Evolutionary conservation across 2,329 filamentous ascomycete genomes (phyloP).

Genomic region (Raffaelea albimanens): DNA sequence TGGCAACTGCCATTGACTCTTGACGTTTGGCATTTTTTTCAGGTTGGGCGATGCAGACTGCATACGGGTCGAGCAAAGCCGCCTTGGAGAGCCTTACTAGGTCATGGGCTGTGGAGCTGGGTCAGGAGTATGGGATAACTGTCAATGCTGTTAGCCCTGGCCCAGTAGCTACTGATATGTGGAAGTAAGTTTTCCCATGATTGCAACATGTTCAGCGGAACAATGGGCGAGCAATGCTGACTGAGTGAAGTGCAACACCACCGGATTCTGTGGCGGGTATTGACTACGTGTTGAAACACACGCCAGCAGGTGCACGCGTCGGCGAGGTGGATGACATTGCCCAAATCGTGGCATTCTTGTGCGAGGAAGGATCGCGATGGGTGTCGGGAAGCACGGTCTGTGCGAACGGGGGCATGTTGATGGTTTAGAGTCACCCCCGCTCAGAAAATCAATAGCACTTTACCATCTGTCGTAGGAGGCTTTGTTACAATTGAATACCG

Average conservation of each 20-base stretch:
- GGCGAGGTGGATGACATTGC: not conserved
- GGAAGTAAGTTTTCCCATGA: constrained; percentile 1
- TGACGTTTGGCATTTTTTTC: no score
- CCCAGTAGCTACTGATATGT: constrained; percentile 48
- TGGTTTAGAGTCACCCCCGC: no score
- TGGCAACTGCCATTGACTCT: not conserved
- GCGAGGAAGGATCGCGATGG: not conserved
- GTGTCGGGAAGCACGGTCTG: not conserved
- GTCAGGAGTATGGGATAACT: constrained; percentile 39
- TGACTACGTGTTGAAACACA: not conserved
- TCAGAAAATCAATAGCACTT: no score
- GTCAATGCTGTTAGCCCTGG: constrained; percentile 53
- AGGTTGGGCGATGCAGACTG: not conserved
- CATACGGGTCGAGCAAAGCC: constrained; percentile 19
- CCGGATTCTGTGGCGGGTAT: not conserved
- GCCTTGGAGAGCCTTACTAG: constrained; percentile 51
- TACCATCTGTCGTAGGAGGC: no score
- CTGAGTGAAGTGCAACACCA: not conserved
- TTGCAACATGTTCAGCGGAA: no score
- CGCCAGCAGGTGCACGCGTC: not conserved
- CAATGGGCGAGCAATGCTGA: no score
- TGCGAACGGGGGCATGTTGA: not conserved
- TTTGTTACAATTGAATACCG: no score
- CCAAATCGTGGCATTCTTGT: not conserved
- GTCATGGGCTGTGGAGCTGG: constrained; percentile 48